Evolutionary conservation across 345 rosid species (phyloP), one percentile per base, ranked within the genome.

Genomic region (Hibiscus trionum): DNA sequence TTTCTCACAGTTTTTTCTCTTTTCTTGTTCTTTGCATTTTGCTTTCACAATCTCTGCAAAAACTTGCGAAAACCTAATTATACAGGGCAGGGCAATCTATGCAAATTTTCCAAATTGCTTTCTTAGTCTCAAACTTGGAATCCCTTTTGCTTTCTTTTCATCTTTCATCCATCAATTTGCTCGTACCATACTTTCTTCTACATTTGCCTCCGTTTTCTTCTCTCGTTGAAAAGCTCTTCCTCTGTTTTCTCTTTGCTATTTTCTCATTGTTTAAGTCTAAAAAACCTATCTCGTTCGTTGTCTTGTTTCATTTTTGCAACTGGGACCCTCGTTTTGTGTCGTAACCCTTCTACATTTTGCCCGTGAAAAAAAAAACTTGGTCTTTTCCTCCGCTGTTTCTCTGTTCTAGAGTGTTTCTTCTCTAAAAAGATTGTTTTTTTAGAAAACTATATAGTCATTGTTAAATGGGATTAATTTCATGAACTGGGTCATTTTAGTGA

Each of bases 81-180:
- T 37, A 37, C 42, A 6, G 16, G 16, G 16, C 53, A 49, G 53
- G 5, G 53, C 6, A 50, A 50, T 50, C n/a, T 49, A 50, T 50
- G 55, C 55, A 50, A 50, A 16, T 4, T 16, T 16, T 50, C 55
- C 17, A 50, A 50, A 15, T 50, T 16, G 17, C 7, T 14, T 37
- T 39, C 47, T 3, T 10, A 17, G 70, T 12, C 49, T 66, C 35
- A 46, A 46, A 21, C 8, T 37, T 17, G 19, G 39, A 60, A 29
- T 14, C 26, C 63, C 19, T 9, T 14, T 61, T 29, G 42, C 39
- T 15, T 29, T 39, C 68, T 11, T 37, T 7, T 37, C 10, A 37
- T 42, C n/a, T 69, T 35, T 39, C 47, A 42, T 63, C 78, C 75
- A 59, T 77, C 73, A 82, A 73, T 82, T 50, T 64, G 56, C 76